Conservation (phyloP, 2,329 filamentous ascomycete genomes). For the Aurifilum marmelostoma region DNA sequence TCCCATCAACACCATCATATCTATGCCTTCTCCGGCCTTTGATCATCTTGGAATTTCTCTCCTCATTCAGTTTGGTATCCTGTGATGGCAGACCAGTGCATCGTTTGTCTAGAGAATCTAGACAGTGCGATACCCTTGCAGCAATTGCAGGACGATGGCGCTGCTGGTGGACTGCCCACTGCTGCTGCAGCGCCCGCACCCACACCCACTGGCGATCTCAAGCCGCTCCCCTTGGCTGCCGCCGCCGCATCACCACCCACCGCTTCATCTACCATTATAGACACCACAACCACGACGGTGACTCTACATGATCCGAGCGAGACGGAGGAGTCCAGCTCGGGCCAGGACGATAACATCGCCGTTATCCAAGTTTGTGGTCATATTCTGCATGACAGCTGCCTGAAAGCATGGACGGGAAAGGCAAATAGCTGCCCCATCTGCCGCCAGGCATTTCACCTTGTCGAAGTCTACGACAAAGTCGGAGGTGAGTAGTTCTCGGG, state of each 20-base stretch:
- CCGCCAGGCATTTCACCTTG: conserved; percentile 85
- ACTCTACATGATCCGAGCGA: conserved; percentile 32
- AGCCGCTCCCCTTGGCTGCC: conserved; percentile 27
- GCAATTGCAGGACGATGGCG: conserved; percentile 32
- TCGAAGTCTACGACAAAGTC: conserved; percentile 78
- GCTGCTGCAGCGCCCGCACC: conserved; percentile 23
- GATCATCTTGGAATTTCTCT: conserved; percentile 39
- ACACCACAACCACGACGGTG: conserved; percentile 30
- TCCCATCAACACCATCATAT: conserved; percentile 37
- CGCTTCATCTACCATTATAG: conserved; percentile 36
- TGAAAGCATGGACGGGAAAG: conserved; percentile 92
- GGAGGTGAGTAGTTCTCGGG: conserved; percentile 66
- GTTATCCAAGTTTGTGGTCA: conserved; percentile 80
- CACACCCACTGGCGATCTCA: conserved; percentile 20
- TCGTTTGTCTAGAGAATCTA: conserved; percentile 69
- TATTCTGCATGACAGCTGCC: conserved; percentile 87
- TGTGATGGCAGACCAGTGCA: conserved; percentile 66
- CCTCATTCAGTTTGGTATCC: conserved; percentile 42
- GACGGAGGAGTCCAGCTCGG: conserved; percentile 29
- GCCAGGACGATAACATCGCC: conserved; percentile 53
- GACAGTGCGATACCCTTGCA: conserved; percentile 36
- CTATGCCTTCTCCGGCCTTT: conserved; percentile 51
- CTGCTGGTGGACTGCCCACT: conserved; percentile 29
- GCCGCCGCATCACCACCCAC: conserved; percentile 30
- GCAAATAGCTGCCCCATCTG: conserved; percentile 99